These are phyloP conservation scores for Triticum timopheevii DNA, from an alignment of 176 grass and related monocot species.

Conservation along the genomic window DNA sequence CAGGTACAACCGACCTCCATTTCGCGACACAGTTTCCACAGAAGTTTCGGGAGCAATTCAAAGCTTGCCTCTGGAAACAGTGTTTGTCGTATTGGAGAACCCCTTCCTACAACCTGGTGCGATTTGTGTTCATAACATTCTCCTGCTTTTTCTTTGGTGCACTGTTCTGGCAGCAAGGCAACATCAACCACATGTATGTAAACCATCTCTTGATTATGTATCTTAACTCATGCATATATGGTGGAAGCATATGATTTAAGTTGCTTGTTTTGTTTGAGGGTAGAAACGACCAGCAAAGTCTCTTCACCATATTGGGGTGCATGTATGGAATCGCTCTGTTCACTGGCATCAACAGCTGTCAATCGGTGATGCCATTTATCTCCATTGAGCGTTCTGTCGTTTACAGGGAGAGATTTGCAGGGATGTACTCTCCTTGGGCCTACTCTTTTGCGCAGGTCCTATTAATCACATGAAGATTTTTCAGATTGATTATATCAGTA, in stretches of 20 bases:
- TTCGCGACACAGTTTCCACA: conserved; percentile 65
- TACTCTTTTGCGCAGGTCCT: conserved; percentile 73
- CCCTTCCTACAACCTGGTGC: conserved; percentile 69
- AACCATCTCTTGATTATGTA: neutral
- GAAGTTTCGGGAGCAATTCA: conserved; percentile 57
- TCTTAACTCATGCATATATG: neutral
- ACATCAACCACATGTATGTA: conserved; percentile 58
- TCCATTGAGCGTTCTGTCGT: conserved; percentile 57
- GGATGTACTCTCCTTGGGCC: conserved; percentile 89
- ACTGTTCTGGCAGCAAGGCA: conserved; percentile 61
- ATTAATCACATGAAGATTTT: neutral
- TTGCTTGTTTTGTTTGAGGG: conserved; percentile 3
- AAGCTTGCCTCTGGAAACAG: conserved; percentile 88
- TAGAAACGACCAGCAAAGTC: conserved; percentile 60
- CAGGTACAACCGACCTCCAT: conserved; percentile 41
- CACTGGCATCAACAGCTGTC: conserved; percentile 54
- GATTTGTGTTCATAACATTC: conserved; percentile 41
- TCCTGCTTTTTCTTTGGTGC: conserved; percentile 26
- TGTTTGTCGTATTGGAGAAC: conserved; percentile 78
- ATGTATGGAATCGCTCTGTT: conserved; percentile 52
- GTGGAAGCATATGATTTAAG: neutral
- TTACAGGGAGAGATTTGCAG: conserved; percentile 78
- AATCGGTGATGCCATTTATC: conserved; percentile 60
- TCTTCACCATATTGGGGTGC: conserved; percentile 76
- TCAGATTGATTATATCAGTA: neutral